Conservation (phyloP, 306 rosid genomes). For the Rosa persica region DNA sequence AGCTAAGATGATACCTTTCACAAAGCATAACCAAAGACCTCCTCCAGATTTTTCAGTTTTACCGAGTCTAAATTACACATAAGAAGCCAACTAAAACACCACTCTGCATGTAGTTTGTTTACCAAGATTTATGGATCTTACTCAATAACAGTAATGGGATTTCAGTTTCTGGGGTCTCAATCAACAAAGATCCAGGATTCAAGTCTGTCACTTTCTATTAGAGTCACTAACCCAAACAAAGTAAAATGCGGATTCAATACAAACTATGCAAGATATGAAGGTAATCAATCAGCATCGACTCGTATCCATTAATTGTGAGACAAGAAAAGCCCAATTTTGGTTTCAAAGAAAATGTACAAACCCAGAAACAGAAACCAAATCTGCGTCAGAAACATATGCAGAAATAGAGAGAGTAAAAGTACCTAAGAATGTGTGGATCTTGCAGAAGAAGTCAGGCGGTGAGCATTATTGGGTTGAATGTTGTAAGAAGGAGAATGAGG, state of each 20-base stretch:
- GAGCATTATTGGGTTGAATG: background rate
- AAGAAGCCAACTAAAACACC: background rate
- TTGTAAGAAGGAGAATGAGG: too few species aligned
- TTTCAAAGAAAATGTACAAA: background rate
- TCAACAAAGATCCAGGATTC: background rate
- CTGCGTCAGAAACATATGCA: background rate
- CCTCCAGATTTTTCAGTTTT: too few species aligned
- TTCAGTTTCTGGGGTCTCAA: conserved; percentile 9
- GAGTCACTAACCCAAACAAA: background rate
- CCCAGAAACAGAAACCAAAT: conserved; percentile 2
- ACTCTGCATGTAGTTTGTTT: background rate
- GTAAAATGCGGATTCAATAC: background rate
- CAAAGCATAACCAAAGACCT: background rate
- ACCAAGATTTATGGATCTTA: background rate
- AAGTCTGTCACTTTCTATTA: background rate
- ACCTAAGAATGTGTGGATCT: conserved; percentile 8
- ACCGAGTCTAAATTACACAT: background rate
- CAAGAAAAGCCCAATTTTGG: background rate
- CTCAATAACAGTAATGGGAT: background rate
- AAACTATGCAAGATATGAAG: background rate
- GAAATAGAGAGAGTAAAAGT: background rate
- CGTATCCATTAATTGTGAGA: background rate
- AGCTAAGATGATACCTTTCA: background rate
- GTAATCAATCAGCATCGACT: background rate
- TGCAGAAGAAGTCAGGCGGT: background rate